A percentile compares a stretch with the other conserved stretches of the same genome.
Conservation (phyloP, 306 rosid species). For the Cucurbita pepo region DNA sequence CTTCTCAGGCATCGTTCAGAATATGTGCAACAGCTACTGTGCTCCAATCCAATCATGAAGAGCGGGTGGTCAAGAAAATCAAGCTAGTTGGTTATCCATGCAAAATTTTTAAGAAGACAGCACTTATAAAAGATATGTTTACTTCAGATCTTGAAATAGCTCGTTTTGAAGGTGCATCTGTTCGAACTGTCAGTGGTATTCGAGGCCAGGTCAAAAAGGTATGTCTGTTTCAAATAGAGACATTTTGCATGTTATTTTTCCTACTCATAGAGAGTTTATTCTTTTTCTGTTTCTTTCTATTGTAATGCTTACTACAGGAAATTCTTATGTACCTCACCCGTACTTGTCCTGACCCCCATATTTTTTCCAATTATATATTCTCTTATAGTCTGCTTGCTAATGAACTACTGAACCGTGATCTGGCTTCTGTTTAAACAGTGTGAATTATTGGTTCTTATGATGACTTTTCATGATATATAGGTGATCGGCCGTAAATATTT, state of each 20-base stretch:
- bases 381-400: neutral
- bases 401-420: neutral
- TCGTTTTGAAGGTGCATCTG: slow-evolving; percentile 84
- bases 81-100: slow-evolving; percentile 83
- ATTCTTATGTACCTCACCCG: neutral
- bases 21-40: slow-evolving; percentile 85
- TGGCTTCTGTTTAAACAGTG: neutral
- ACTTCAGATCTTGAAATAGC: slow-evolving; percentile 90
- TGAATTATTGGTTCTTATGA: neutral
- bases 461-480: neutral
- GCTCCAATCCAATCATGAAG: slow-evolving; percentile 73
- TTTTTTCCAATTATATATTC: neutral
- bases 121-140: slow-evolving; percentile 82
- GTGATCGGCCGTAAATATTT: too few species aligned
- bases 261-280: neutral
- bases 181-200: slow-evolving; percentile 81
- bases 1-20: slow-evolving; percentile 63
- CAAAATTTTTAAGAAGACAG: slow-evolving; percentile 90
- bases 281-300: neutral
- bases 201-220: slow-evolving; percentile 98
- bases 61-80: slow-evolving; percentile 68
- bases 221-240: slow-evolving; percentile 5
- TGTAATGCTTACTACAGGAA: neutral
- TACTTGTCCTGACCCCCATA: neutral
- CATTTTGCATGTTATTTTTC: neutral